Evolutionary conservation across 331 rosid genomes (phyloP).

Genomic region (Pyracantha coccinea): DNA sequence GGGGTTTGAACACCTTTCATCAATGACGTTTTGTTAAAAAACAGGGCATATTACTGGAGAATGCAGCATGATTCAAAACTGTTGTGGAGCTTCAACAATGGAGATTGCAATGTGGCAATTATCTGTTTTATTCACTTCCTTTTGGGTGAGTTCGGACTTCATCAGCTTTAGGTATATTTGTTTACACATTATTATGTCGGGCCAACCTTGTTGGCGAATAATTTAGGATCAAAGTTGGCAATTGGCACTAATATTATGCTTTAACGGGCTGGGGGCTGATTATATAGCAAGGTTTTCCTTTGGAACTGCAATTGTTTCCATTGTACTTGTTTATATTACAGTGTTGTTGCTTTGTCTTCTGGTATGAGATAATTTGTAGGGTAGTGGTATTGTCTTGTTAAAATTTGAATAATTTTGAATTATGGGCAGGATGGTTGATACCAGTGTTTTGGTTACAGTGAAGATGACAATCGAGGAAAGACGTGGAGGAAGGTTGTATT

Average conservation of each 20-base stretch:
- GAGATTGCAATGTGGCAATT: neutral
- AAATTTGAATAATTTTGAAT: neutral
- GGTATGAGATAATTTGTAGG: slow-evolving; percentile 51
- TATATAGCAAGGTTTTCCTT: slow-evolving; percentile 86
- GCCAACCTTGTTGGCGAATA: too few species aligned
- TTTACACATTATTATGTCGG: neutral
- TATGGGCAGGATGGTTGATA: slow-evolving; percentile 7
- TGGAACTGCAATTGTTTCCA: slow-evolving; percentile 93
- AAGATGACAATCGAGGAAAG: slow-evolving; percentile 83
- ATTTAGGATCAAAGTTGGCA: neutral
- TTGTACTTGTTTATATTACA: slow-evolving; percentile 78
- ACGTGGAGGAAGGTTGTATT: slow-evolving; percentile 53
- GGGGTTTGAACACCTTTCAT: neutral
- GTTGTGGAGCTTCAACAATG: neutral
- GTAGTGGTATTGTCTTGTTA: neutral
- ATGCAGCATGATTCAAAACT: neutral
- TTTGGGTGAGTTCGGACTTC: neutral
- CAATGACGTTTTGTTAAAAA: neutral
- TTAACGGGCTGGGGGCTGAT: slow-evolving; percentile 52
- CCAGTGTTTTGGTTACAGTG: slow-evolving; percentile 36
- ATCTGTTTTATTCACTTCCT: neutral
- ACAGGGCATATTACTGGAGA: neutral
- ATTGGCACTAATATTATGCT: slow-evolving; percentile 1
- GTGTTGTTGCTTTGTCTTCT: slow-evolving; percentile 74
- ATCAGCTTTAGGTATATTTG: neutral